Evolutionary conservation across 1,284 basidiomycete genomes (phyloP), one percentile per base, ranked within the genome.

Genomic region (Singerocomus inundabilis): DNA sequence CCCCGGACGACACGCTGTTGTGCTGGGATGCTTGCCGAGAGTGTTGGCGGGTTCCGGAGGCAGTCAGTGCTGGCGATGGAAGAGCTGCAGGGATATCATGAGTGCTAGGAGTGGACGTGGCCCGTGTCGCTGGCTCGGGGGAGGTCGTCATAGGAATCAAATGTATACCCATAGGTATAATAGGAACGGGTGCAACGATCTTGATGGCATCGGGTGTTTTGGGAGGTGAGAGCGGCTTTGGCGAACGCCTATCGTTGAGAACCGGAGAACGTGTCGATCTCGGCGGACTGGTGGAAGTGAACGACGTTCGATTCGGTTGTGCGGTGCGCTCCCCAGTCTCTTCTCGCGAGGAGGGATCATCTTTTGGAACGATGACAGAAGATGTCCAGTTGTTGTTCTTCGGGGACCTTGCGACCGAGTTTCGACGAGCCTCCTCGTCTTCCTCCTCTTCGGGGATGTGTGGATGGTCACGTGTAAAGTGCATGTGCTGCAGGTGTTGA

Each of bases 381-480:
- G 67, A 56, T 5, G 51, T 55, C 10, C 30, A 52, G 10, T 41
- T 56, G 10, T 58, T 60, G n/a, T 39, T 43, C 26, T 45, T 51
- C 26, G 58, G 49, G 33, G 32, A 36, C 28, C 36, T 39, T 34
- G 50, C 54, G 47, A 53, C 52, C 52, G 56, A 57, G 51, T 44
- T 59, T 54, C 60, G 56, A 62, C 66, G 35, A 64, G 30, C 49
- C 28, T 57, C 54, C 62, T 72, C 72, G 2, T 76, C 76, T 52
- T 82, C 85, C n/a, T 84, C 81, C 53, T 84, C 85, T 62, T 88
- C 85, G 18, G 78, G 70, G 31, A 88, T 87, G 56, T 79, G 73
- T 8, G 81, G 75, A 54, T 84, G 79, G 5, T 70, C 64, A 31
- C 73, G 64, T 42, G 66, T 67, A 52, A 72, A 73, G 64, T 70